Evolutionary conservation across 768 basidiomycete species (phyloP).

Genomic region (Phylloporus sp.): DNA sequence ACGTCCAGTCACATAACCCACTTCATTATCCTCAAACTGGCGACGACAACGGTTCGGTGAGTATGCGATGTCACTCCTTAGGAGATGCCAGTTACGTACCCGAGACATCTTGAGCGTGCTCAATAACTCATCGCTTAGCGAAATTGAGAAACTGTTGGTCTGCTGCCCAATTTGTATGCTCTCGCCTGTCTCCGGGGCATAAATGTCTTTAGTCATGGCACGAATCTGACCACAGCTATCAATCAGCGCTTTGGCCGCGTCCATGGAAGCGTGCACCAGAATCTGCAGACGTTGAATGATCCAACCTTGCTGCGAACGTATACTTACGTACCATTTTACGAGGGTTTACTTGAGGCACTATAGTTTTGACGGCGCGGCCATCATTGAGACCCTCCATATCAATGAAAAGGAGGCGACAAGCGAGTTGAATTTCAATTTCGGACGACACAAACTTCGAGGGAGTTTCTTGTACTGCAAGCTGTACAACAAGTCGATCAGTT

Average conservation of each 20-base stretch:
- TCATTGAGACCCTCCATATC: slow-evolving; percentile 98
- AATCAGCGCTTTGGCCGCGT: slow-evolving; percentile 69
- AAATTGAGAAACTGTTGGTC: slow-evolving; percentile 91
- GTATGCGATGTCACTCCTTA: neutral
- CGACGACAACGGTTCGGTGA: slow-evolving; percentile 2
- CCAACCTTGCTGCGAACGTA: neutral
- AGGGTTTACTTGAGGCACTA: slow-evolving; percentile 94
- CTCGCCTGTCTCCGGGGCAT: slow-evolving; percentile 72
- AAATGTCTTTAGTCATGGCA: slow-evolving; percentile 91
- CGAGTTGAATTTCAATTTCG: slow-evolving; percentile 71
- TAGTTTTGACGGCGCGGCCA: slow-evolving; percentile 93
- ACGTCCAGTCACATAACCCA: slow-evolving; percentile 89
- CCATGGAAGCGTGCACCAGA: slow-evolving; percentile 72
- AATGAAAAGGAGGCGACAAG: slow-evolving; percentile 84
- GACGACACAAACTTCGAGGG: slow-evolving; percentile 89
- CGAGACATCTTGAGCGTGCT: slow-evolving; percentile 79
- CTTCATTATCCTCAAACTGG: slow-evolving; percentile 97
- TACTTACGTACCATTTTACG: slow-evolving; percentile 76
- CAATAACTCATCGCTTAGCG: slow-evolving; percentile 86
- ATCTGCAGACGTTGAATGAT: slow-evolving; percentile 49
- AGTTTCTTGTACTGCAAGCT: slow-evolving; percentile 77
- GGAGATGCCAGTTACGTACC: slow-evolving; percentile 44
- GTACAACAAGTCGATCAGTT: slow-evolving; percentile 12
- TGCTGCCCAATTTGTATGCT: slow-evolving; percentile 91
- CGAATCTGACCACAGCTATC: slow-evolving; percentile 80